Percentiles rank a stretch among this genome's conserved stretches.
Evolutionary conservation across 805 yeast species (phyloP).

Genomic region (Suhomyces sp.): DNA sequence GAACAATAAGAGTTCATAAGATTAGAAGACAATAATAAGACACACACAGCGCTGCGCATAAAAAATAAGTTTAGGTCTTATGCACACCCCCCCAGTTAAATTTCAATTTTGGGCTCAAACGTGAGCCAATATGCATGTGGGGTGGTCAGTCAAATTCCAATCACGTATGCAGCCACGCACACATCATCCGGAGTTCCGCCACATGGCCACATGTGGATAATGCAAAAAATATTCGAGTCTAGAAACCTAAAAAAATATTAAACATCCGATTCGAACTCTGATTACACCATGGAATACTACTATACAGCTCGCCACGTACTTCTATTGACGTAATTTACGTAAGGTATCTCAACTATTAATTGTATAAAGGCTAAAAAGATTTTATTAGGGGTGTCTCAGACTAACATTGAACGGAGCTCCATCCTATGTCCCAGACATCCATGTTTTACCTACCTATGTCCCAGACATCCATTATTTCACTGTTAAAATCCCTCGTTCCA

Average conservation of each 20-base stretch:
- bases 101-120: not conserved
- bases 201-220: not conserved
- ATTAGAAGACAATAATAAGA: not conserved
- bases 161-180: not conserved
- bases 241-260: not conserved
- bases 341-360: too few relatives aligned
- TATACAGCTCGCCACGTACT: not conserved
- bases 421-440: not conserved
- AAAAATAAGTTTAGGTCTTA: not conserved
- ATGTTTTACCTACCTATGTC: not conserved
- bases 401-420: not conserved
- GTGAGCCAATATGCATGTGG: not conserved
- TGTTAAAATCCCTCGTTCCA: not conserved
- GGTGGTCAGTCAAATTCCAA: not conserved
- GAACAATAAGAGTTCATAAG: not conserved
- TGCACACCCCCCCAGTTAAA: not conserved
- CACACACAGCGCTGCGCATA: not conserved
- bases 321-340: not conserved
- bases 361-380: too few relatives aligned
- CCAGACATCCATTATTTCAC: not conserved
- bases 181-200: not conserved
- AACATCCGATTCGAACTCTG: not conserved
- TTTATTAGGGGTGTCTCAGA: not conserved
- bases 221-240: not conserved
- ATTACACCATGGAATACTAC: too few relatives aligned